A percentile compares a stretch with the other conserved stretches of the same genome.
phyloP scores from a whole-genome alignment of 257 asterid species.

The Fraxinus excelsior region DNA sequence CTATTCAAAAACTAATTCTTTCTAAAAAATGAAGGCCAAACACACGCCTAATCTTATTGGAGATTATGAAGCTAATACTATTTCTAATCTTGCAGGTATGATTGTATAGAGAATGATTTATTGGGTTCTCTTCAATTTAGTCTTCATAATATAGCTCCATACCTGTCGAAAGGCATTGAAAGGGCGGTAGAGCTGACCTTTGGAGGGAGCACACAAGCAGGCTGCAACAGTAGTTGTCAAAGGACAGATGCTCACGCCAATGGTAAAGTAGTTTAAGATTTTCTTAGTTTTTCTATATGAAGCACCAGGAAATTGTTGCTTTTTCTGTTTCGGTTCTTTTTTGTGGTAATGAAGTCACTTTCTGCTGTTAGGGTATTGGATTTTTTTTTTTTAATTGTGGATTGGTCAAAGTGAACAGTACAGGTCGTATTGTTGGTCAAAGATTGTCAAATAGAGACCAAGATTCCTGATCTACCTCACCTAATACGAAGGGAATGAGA shows the following conservation, averaged over 20 bases:
- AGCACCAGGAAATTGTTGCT: not conserved
- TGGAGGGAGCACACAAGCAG: constrained; percentile 40
- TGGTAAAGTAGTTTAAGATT: constrained; percentile 39
- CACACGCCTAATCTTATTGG: constrained; percentile 6
- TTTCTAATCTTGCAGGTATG: constrained; percentile 63
- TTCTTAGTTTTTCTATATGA: not conserved
- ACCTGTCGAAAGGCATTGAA: constrained; percentile 78
- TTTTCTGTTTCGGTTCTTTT: not conserved
- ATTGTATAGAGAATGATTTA: constrained; percentile 79
- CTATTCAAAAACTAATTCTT: too few relatives aligned
- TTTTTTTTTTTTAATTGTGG: not conserved
- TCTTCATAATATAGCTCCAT: constrained; percentile 71
- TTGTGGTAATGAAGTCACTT: not conserved
- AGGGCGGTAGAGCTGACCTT: constrained; percentile 66
- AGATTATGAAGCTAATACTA: constrained; percentile 23
- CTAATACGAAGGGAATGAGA: not conserved
- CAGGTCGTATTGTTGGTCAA: not conserved
- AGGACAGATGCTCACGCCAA: constrained; percentile 37
- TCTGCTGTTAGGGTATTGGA: not conserved
- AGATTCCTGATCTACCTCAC: not conserved
- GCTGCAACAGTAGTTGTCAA: constrained; percentile 31
- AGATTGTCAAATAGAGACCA: not conserved
- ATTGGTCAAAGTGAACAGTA: not conserved
- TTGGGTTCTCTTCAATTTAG: constrained; percentile 69
- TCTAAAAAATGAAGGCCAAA: too few relatives aligned